These are phyloP conservation scores for Persicaria tinctoria DNA, from an alignment of 148 eudicot genomes.

Conservation along the genomic window DNA sequence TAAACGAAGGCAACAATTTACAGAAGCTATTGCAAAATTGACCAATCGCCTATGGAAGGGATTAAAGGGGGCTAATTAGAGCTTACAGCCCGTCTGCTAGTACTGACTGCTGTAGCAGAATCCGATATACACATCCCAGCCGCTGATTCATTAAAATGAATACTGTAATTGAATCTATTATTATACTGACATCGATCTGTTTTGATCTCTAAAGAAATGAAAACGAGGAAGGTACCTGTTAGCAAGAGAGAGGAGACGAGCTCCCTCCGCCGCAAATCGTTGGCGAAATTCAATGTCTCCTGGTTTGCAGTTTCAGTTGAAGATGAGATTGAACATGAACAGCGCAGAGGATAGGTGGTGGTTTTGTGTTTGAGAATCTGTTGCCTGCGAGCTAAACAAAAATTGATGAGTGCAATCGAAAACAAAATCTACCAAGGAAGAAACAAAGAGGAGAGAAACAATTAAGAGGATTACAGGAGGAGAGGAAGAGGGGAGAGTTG, in stretches of 20 bases:
- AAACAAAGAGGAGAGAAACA: background rate
- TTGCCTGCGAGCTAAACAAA: background rate
- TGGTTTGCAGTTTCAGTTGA: background rate
- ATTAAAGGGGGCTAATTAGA: conserved; percentile 11
- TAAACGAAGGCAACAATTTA: background rate
- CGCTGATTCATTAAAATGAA: conserved; percentile 35
- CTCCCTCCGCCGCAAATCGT: background rate
- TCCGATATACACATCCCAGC: conserved; percentile 54
- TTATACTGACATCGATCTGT: background rate
- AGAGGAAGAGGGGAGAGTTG: conserved; percentile 1
- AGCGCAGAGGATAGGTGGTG: background rate
- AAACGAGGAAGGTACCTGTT: background rate
- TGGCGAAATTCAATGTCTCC: background rate
- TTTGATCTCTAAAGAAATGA: background rate
- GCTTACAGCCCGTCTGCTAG: conserved; percentile 95
- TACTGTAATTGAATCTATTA: background rate
- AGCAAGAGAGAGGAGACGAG: background rate
- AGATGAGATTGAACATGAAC: background rate
- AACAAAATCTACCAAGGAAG: background rate
- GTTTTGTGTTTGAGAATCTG: conserved; percentile 1
- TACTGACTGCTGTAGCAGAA: conserved; percentile 72
- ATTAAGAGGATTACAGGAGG: background rate
- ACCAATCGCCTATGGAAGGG: too few relatives aligned
- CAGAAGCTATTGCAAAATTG: background rate
- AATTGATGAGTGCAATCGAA: conserved; percentile 2